Base-by-base conservation (phyloP, 2,329 filamentous ascomycete species). In the Teratosphaeria destructans region DNA sequence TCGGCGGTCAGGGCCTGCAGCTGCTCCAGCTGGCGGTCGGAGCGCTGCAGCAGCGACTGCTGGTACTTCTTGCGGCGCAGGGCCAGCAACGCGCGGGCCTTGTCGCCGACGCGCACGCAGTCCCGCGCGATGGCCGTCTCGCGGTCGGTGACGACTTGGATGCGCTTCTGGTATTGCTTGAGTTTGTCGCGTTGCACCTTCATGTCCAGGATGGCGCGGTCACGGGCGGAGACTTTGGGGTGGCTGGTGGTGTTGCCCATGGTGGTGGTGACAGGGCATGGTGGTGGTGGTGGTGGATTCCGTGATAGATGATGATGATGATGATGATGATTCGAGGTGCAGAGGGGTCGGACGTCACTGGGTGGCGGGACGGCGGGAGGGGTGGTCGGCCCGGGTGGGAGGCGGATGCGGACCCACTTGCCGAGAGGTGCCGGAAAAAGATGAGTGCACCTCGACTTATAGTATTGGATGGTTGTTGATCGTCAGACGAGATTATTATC, bases 161-260 rank as follows among this genome's bases (percentile, higher is more conserved):
- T 94, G 69, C 89, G 88, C 70, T 88, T 88, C 76, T 96, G 93
- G 78, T 97, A 97, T 74, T 95, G 91, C 71, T 95, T 92, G 3
- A 99, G 86, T 75, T 91, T 95, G 80, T 99, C 94, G 74, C 94
- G 92, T 78, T 97, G 93, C 76, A 85, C 90, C 79, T 97, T 97
- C 78, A 97, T 88, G 77, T 97, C 92, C 70, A 97, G 87, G 76
- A 97, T 96, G 61, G 93, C 93, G 78, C 90, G 91, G 78, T 97
- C 93, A 78, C 96, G 92, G 68, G 84, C 82, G 37, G 86, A 86
- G 62, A 88, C 83, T 73, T 85, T 88, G 70, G 83, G 80, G 53
- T 66, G 65, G 73, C 84, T 87, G 67, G 76, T 75, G 56, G 80
- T 75, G 72, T 87, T 88, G 54, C 86, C 86, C 86, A 88, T 88